A percentile compares a stretch with the other conserved stretches of the same genome.
Evolutionary conservation across 306 rosid species (phyloP).

Genomic region (Prinsepia uniflora): DNA sequence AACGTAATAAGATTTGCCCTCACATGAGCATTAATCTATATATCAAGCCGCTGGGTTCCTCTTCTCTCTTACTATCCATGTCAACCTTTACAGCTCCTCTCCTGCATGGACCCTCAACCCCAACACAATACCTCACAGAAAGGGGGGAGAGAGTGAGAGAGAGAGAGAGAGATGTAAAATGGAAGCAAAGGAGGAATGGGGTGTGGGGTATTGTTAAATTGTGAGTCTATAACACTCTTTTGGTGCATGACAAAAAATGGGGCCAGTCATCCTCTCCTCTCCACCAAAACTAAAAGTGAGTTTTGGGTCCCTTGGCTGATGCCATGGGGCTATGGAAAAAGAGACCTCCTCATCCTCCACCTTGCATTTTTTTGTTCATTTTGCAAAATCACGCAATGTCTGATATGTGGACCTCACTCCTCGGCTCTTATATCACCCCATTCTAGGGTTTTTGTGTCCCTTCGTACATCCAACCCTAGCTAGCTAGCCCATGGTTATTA

Average conservation of each 20-base stretch:
- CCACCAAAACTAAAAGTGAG: slow-evolving; percentile 29
- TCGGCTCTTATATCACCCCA: slow-evolving; percentile 27
- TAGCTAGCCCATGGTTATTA: neutral
- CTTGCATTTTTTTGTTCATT: slow-evolving; percentile 22
- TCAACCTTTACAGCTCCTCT: slow-evolving; percentile 63
- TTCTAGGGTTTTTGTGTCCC: slow-evolving; percentile 41
- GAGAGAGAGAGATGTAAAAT: slow-evolving; percentile 67
- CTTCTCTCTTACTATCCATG: slow-evolving; percentile 23
- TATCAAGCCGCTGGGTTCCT: slow-evolving; percentile 41
- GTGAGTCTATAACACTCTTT: slow-evolving; percentile 55
- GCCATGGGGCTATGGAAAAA: slow-evolving; percentile 54
- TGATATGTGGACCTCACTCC: slow-evolving; percentile 41
- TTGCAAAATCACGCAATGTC: slow-evolving; percentile 40
- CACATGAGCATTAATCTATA: slow-evolving; percentile 49
- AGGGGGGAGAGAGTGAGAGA: slow-evolving; percentile 30
- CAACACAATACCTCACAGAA: slow-evolving; percentile 7
- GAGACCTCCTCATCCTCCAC: slow-evolving; percentile 32
- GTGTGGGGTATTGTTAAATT: slow-evolving; percentile 30
- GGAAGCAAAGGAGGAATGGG: slow-evolving; percentile 81
- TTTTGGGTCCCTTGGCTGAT: slow-evolving; percentile 42
- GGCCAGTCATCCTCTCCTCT: slow-evolving; percentile 33
- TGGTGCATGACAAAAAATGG: slow-evolving; percentile 59
- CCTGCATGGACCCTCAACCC: slow-evolving; percentile 38
- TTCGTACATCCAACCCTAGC: slow-evolving; percentile 16
- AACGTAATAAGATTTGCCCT: slow-evolving; percentile 51